Evolutionary conservation across 768 basidiomycete genomes (phyloP), one percentile per base, ranked within the genome.

Genomic region (Rubroboletus pulcherrimus): DNA sequence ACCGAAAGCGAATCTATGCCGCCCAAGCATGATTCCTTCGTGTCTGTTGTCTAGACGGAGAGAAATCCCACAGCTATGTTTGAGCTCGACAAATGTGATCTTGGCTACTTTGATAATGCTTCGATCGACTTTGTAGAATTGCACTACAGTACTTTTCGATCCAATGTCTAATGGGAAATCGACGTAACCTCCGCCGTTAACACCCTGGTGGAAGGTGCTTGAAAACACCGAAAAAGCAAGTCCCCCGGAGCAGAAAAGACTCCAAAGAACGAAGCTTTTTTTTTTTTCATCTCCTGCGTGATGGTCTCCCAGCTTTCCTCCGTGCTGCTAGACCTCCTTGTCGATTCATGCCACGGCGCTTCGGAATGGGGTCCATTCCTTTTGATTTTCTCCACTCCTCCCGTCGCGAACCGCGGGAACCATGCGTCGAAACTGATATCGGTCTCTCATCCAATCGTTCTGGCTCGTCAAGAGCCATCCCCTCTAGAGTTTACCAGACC

Each of bases 331-430:
- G 53, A 12, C 73, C 74, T 33, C 87, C 89, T 66, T 90, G 86
- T 37, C 84, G 78, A 64, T 89, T 90, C 78, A 85, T 79, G 34
- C 80, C 82, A 39, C 68, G 75, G 9, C 77, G 67, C 57, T 75
- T 76, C 8, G 81, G 76, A 60, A 80, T 68, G 26, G 83, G 72
- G 8, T 75, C 65, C 70, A 90, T 65, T 31, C 93, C 93, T 68
- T 93, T 95, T 24, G 91, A 86, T 53, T 73, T 74, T 67, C 91
- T 76, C 93, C 93, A 95, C 60, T 84, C 78, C 67, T 93, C 92
- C 59, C 89, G 78, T 56, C 93, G 77, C 46, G 89, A 88, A 48
- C 78, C 76, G 33, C 91, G 83, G 3, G 86, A 81, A 12, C 92
- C 93, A 63, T 93, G 90, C 3, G 93, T 95, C 9, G 92, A 93